phyloP scores from a whole-genome alignment of 768 basidiomycete species.

The Amylocystis lapponica region DNA sequence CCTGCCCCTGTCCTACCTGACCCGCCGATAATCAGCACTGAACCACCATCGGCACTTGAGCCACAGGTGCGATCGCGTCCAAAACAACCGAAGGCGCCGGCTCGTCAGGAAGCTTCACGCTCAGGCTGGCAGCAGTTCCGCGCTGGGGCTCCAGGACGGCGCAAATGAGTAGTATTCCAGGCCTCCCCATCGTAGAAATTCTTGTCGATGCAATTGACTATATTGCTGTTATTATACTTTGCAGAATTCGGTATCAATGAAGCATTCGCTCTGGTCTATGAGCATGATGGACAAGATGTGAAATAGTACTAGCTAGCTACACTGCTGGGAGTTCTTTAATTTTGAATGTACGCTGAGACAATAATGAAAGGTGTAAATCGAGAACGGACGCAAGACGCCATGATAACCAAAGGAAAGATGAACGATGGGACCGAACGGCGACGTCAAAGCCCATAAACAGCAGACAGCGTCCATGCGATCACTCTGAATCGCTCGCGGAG shows the following conservation, averaged over 20 bases:
- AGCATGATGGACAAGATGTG: constrained; percentile 5
- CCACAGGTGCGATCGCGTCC: not conserved
- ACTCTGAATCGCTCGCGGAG: constrained; percentile 83
- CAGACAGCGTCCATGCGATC: constrained; percentile 19
- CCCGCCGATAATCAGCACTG: too few relatives aligned
- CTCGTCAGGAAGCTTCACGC: constrained; percentile 15
- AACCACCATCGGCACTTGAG: too few relatives aligned
- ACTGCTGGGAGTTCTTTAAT: constrained; percentile 24
- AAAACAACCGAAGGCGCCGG: not conserved
- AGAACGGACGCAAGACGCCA: constrained; percentile 1
- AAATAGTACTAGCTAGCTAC: constrained; percentile 23
- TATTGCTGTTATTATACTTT: too few relatives aligned
- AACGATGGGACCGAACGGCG: constrained; percentile 1
- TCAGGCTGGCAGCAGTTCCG: constrained; percentile 25
- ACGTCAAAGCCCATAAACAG: not conserved
- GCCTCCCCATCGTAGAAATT: not conserved
- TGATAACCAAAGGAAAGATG: not conserved
- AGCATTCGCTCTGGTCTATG: not conserved
- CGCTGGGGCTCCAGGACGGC: constrained; percentile 17
- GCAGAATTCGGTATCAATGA: too few relatives aligned
- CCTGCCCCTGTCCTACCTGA: too few relatives aligned
- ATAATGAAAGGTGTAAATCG: constrained; percentile 2
- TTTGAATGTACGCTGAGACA: constrained; percentile 20
- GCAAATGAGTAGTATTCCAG: constrained; percentile 7
- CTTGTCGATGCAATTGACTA: not conserved